Evolutionary conservation across 352 stramenopile species (phyloP).

Genomic region (Phytopythium oedochilum): DNA sequence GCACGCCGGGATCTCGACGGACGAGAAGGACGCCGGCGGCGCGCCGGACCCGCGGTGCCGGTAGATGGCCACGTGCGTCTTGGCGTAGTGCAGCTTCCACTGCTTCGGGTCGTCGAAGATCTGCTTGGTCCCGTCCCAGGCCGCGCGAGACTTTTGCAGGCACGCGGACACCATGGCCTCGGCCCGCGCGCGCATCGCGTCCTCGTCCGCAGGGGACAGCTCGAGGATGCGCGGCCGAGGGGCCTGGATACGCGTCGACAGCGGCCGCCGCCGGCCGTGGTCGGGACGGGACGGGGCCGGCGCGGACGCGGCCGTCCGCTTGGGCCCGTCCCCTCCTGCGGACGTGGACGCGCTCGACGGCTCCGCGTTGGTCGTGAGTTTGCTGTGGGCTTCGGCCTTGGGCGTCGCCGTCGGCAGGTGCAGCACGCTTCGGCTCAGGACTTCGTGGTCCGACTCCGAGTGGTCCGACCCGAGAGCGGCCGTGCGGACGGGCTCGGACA

Average conservation of each 20-base stretch:
- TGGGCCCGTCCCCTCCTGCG: neutral
- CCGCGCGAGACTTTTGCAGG: conserved; percentile 37
- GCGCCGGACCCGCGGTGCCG: conserved; percentile 19
- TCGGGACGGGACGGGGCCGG: neutral
- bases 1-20: neutral
- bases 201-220: conserved; percentile 21
- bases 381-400: neutral
- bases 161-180: conserved; percentile 32
- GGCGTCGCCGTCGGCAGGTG: conserved; percentile 2
- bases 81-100: conserved; percentile 60
- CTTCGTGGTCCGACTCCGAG: conserved; percentile 5
- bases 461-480: conserved; percentile 1
- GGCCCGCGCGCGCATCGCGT: conserved; percentile 21
- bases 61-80: conserved; percentile 49
- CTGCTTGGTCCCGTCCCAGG: conserved; percentile 52
- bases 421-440: conserved; percentile 5
- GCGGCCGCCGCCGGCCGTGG: neutral
- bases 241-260: conserved; percentile 26
- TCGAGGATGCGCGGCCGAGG: conserved; percentile 22
- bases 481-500: conserved; percentile 4
- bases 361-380: neutral
- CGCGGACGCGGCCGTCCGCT: neutral
- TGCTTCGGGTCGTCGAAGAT: conserved; percentile 57
- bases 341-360: neutral
- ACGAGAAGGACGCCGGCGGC: neutral